A percentile compares a stretch with the other conserved stretches of the same genome.
Conservation (phyloP, 2,329 filamentous ascomycete species). For the Fusarium tricinctum region DNA sequence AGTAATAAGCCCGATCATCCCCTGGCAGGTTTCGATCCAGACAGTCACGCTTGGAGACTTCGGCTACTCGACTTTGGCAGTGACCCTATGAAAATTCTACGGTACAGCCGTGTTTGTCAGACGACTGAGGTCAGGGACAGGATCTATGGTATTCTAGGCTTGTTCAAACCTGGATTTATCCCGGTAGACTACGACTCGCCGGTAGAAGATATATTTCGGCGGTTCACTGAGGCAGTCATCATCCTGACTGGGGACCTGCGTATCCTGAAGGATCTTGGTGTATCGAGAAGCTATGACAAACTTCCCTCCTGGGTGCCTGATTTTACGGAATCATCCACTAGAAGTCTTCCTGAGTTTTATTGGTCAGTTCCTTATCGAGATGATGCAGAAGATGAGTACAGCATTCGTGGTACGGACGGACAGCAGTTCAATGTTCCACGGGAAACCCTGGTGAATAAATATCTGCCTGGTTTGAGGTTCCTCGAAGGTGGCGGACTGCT, state of each 20-base stretch:
- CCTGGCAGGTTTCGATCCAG: background rate
- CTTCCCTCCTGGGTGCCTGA: conserved; percentile 27
- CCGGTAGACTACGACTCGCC: conserved; percentile 3
- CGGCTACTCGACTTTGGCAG: background rate
- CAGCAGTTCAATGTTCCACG: background rate
- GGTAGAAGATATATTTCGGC: conserved; percentile 17
- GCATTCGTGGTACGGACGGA: conserved; percentile 1
- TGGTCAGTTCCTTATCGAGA: conserved; percentile 1
- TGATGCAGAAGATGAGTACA: background rate
- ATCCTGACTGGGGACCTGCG: background rate
- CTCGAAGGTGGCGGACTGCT: background rate
- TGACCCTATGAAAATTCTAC: conserved; percentile 14
- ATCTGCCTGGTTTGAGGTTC: background rate
- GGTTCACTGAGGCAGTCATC: conserved; percentile 17
- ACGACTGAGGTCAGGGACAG: conserved; percentile 23
- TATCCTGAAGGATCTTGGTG: conserved; percentile 8
- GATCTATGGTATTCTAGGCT: conserved; percentile 17
- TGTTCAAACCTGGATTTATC: conserved; percentile 18
- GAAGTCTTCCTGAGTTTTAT: fast-evolving
- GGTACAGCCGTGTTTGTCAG: conserved; percentile 21
- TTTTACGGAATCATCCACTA: background rate
- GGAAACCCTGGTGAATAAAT: fast-evolving
- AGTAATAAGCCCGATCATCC: conserved; percentile 6
- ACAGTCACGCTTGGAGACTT: conserved; percentile 16
- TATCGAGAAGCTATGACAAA: background rate